Conservation (phyloP, 2,329 filamentous ascomycete species). For the Arthroderma sp. region DNA sequence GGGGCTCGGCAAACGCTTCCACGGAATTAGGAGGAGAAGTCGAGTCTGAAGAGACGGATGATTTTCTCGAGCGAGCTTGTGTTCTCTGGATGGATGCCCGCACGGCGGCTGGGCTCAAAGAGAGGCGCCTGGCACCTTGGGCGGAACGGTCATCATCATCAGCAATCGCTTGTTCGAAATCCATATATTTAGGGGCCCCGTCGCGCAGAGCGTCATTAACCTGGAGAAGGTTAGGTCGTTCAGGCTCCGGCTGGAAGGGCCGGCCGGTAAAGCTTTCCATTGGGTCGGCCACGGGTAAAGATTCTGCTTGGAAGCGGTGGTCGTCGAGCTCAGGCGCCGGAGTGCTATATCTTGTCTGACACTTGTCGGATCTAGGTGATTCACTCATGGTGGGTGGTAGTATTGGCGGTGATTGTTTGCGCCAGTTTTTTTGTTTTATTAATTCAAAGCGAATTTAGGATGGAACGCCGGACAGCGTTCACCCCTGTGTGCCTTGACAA, state of each 20-base stretch:
- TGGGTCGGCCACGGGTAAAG: slow-evolving; percentile 19
- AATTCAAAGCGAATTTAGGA: neutral
- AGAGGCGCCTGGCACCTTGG: slow-evolving; percentile 24
- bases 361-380: slow-evolving; percentile 51
- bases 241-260: slow-evolving; percentile 33
- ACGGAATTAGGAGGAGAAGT: slow-evolving; percentile 90
- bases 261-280: slow-evolving; percentile 25
- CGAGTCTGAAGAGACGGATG: slow-evolving; percentile 49
- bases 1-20: slow-evolving; percentile 87
- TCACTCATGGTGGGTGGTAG: slow-evolving; percentile 30
- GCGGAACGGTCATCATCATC: slow-evolving; percentile 53
- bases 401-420: too few species aligned
- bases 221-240: slow-evolving; percentile 34
- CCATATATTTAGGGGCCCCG: slow-evolving; percentile 46
- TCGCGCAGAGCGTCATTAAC: slow-evolving; percentile 34
- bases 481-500: slow-evolving; percentile 7
- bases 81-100: slow-evolving; percentile 17
- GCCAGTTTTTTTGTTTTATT: too few species aligned
- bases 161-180: slow-evolving; percentile 75
- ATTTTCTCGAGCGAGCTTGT: slow-evolving; percentile 31
- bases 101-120: slow-evolving; percentile 29
- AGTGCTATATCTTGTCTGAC: slow-evolving; percentile 48
- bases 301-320: slow-evolving; percentile 49
- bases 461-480: slow-evolving; percentile 9
- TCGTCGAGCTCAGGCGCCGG: slow-evolving; percentile 63